Evolutionary conservation across 2,329 filamentous ascomycete species (phyloP), one percentile per base, ranked within the genome.

Genomic region (Penicillium sp.): DNA sequence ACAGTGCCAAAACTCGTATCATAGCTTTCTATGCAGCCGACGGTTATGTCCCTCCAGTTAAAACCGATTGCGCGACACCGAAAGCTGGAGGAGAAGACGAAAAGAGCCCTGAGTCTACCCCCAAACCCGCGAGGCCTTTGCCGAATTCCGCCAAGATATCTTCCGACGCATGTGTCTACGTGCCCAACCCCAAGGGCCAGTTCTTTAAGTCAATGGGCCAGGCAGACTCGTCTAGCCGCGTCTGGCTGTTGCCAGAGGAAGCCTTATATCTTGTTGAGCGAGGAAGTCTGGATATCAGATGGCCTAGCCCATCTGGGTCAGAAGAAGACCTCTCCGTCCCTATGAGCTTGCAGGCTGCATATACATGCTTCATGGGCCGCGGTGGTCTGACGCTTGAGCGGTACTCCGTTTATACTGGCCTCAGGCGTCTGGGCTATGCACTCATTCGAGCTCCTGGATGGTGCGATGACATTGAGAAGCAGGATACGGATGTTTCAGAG

Each of bases 171-270:
- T 75, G 76, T 59, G 89, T 90, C 9, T 82, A 84, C 53, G 81
- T 96, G 3, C 84, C 91, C 42, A 86, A 85, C 40, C 82, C 86
- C n/a, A 87, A 83, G 58, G 89, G 90, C 1, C 81, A 83, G n/a
- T 82, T 86, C 69, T 88, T 88, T 70, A 84, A 85, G 67, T 88
- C 85, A n/a, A 87, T 93, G 71, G 94, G 94, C 0, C 84, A 86
- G 53, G 83, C 84, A 1, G 83, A 86, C 55, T 82, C 81, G 3
- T 81, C 80, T 57, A 83, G 86, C 30, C 85, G 83, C 59, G 77
- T 92, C 38, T 97, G 92, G 92, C 70, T 99, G 48, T 73, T 96
- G 37, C 93, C 93, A 0, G 94, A 99, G 70, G 94, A 99, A 74
- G 90, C 91, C 6, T 79, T 99, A 50, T 97, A 91, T 67, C 73